Percentiles rank a stretch among this genome's conserved stretches.
These are phyloP conservation scores for Starmera caribaea DNA, from an alignment of 805 yeast species.

Conservation along the genomic window DNA sequence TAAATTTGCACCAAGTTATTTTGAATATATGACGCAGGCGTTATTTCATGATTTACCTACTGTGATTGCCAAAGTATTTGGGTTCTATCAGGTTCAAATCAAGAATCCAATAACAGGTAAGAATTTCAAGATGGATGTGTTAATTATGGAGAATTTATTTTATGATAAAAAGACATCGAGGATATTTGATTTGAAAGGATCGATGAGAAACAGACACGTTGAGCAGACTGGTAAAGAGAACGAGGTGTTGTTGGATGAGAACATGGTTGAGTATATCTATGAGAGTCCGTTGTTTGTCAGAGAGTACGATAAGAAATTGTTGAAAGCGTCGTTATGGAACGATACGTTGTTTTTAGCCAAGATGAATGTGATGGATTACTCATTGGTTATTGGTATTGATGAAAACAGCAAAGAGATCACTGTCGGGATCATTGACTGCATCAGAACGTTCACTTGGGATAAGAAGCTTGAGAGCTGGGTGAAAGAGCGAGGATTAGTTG, in stretches of 20 bases:
- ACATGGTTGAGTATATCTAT: conserved; percentile 95
- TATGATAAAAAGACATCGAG: conserved; percentile 74
- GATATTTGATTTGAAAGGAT: conserved; percentile 93
- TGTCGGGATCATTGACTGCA: conserved; percentile 91
- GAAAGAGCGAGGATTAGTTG: conserved; percentile 85
- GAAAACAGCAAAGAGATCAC: conserved; percentile 55
- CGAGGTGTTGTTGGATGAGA: conserved; percentile 91
- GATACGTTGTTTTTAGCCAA: conserved; percentile 90
- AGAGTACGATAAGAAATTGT: conserved; percentile 78
- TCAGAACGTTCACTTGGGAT: conserved; percentile 97
- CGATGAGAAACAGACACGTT: conserved; percentile 95
- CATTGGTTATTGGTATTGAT: conserved; percentile 89
- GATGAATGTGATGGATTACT: conserved; percentile 98
- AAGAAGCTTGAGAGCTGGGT: conserved; percentile 98
- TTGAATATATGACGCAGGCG: conserved; percentile 92
- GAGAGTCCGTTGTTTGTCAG: conserved; percentile 92
- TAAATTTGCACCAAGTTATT: conserved; percentile 92
- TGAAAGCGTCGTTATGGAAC: conserved; percentile 87
- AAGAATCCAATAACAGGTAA: conserved; percentile 70
- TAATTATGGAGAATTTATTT: conserved; percentile 93
- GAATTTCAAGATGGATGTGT: conserved; percentile 75
- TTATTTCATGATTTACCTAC: conserved; percentile 92
- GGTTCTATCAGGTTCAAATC: conserved; percentile 89
- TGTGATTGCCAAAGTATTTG: conserved; percentile 88
- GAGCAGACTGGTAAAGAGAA: conserved; percentile 93